Conservation (phyloP, 73 alveolate species). For the Symbiodinium pilosum region DNA sequence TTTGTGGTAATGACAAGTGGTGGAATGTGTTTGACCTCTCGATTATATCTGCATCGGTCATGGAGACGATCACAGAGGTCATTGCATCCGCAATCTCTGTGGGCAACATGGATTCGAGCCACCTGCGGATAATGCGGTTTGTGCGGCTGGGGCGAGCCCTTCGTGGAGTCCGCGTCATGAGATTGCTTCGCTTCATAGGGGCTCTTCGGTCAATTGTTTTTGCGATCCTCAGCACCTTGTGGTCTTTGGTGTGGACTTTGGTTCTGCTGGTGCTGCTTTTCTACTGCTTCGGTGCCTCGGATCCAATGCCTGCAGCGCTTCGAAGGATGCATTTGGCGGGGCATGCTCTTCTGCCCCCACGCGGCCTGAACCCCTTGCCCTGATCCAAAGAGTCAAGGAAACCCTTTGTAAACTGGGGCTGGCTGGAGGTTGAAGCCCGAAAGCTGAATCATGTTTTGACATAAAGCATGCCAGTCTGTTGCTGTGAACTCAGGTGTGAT, state of each 20-base stretch:
- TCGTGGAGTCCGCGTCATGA: constrained; percentile 77
- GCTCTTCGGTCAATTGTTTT: constrained; percentile 57
- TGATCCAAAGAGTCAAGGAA: too few species aligned
- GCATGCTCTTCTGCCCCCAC: too few species aligned
- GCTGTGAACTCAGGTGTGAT: not conserved
- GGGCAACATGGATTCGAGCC: constrained; percentile 44
- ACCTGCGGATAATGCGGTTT: constrained; percentile 61
- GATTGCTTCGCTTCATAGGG: constrained; percentile 51
- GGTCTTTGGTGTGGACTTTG: constrained; percentile 73
- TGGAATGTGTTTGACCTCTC: not conserved
- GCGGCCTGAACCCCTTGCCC: too few species aligned
- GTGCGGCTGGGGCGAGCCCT: constrained; percentile 66
- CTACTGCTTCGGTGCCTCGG: constrained; percentile 43
- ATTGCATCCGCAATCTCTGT: not conserved
- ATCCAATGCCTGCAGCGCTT: not conserved
- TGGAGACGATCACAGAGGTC: not conserved
- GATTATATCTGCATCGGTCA: not conserved
- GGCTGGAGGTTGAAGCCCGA: too few species aligned
- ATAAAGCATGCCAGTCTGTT: not conserved
- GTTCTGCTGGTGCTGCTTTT: constrained; percentile 36
- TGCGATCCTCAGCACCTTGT: constrained; percentile 62
- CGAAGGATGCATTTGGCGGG: too few species aligned
- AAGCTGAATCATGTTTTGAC: not conserved
- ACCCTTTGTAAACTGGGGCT: too few species aligned
- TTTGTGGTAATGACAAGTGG: constrained; percentile 33